These are phyloP conservation scores for Hydnomerulius pinastri DNA, from an alignment of 768 basidiomycete species.

Conservation along the genomic window DNA sequence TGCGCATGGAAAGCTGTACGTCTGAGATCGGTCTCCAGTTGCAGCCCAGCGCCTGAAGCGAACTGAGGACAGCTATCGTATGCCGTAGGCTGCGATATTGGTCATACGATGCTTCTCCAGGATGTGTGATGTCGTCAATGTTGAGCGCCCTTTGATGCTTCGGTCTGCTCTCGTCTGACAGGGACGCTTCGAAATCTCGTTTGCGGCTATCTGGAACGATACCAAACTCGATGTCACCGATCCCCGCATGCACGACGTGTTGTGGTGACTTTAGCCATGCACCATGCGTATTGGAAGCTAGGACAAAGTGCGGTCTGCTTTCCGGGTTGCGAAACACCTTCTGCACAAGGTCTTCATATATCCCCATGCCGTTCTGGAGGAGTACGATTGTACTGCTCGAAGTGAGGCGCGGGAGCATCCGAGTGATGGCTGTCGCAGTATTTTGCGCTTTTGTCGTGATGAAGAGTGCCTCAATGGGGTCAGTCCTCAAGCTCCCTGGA, in stretches of 20 bases:
- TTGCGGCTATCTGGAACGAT: slow-evolving; percentile 69
- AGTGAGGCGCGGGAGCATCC: slow-evolving; percentile 63
- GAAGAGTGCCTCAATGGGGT: slow-evolving; percentile 72
- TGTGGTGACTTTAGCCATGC: slow-evolving; percentile 54
- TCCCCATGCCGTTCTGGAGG: slow-evolving; percentile 93
- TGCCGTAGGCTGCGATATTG: slow-evolving; percentile 64
- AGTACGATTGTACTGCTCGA: slow-evolving; percentile 81
- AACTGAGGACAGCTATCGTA: slow-evolving; percentile 65
- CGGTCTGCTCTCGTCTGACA: slow-evolving; percentile 37
- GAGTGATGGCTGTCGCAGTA: slow-evolving; percentile 56
- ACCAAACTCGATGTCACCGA: slow-evolving; percentile 75
- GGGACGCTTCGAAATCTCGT: slow-evolving; percentile 63
- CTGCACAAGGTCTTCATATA: slow-evolving; percentile 75
- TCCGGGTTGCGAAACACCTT: slow-evolving; percentile 71
- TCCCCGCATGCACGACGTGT: slow-evolving; percentile 68
- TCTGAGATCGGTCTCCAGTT: slow-evolving; percentile 67
- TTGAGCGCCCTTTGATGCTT: slow-evolving; percentile 42
- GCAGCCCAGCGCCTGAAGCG: slow-evolving; percentile 56
- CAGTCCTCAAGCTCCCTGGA: slow-evolving; percentile 17
- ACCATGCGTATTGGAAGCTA: slow-evolving; percentile 83
- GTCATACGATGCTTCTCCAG: slow-evolving; percentile 34
- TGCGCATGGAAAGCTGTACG: slow-evolving; percentile 69
- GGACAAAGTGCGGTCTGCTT: slow-evolving; percentile 80
- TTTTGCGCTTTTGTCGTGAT: slow-evolving; percentile 79
- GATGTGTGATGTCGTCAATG: slow-evolving; percentile 53